Base-by-base conservation (phyloP, 305 asterid genomes). In the Ilex paraguariensis region DNA sequence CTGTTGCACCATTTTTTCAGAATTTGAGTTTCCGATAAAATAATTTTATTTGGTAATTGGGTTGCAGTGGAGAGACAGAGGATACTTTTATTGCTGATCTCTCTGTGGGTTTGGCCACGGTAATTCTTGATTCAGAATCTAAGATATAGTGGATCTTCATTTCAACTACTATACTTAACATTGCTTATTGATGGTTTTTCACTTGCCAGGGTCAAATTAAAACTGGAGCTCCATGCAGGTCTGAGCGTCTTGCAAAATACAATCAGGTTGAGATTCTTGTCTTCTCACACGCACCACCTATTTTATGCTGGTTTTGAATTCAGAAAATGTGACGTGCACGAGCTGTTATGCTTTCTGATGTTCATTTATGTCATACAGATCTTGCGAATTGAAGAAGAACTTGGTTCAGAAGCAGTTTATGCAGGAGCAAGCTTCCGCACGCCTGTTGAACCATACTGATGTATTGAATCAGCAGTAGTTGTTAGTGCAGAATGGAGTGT, bases 201-300 rank as follows among this genome's bases (percentile, higher is more conserved):
- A 36, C 52, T 17, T 52, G 10, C 5, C 77, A 79, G 85, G 81
- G 85, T 9, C 81, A 80, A 71, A 80, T 77, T 57, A 93, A 93
- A 86, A 93, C 99, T 0, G 99, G 99, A 60, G 97, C 99, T 63
- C 99, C 97, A 32, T 93, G 99, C 95, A 78, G 98, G 75, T 93
- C 97, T 11, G 98, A 93, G 73, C 98, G 98, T 68, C 92, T 93
- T 5, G 97, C 98, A 17, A 93, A 93, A 74, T 93, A 93, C 84
- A 89, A 92, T 85, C 97, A 91, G 95, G 98, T 82, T 66, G 65
- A 4, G 74, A 49, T 31, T 32, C 54, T 55, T 2, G 15, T 45
- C 40, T 51, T 54, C 31, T 31, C 42, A 1, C 3, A 33, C 8
- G 44, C 11, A 50, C 30, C 63, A 17, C 45, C 49, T 62, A 5